phyloP scores from a whole-genome alignment of 139 green algal species.

The Chlorella sp. region DNA sequence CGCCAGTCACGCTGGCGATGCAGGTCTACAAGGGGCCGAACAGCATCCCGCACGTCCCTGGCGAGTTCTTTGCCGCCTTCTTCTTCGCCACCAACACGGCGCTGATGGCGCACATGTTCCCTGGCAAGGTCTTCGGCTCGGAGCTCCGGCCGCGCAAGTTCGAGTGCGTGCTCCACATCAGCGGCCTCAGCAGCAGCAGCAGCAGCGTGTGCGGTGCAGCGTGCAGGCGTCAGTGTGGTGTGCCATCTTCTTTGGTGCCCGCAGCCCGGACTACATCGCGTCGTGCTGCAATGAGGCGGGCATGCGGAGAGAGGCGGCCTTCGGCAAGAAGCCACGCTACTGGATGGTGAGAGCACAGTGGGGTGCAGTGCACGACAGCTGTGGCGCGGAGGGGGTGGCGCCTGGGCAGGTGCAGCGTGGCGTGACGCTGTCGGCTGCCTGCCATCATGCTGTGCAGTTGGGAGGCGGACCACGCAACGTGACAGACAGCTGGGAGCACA shows the following conservation, averaged over 20 bases:
- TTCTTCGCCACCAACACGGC: conserved; percentile 66
- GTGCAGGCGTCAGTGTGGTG: no score
- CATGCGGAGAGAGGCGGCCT: conserved; percentile 50
- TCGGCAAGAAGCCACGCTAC: conserved; percentile 46
- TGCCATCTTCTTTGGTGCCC: no score
- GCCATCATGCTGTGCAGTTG: no score
- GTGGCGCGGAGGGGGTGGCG: not conserved
- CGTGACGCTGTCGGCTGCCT: no score
- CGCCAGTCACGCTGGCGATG: conserved; percentile 25
- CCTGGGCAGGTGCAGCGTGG: no score
- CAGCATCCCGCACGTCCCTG: conserved; percentile 57
- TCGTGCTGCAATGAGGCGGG: conserved; percentile 65
- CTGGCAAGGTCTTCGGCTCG: conserved; percentile 58
- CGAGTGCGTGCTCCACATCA: conserved; percentile 46
- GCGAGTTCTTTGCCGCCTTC: conserved; percentile 73
- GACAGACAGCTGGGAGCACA: conserved; percentile 69
- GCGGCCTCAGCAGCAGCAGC: no score
- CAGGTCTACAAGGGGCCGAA: conserved; percentile 59
- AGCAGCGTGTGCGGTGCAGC: no score
- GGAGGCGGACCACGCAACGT: conserved; percentile 35
- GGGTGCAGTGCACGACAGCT: not conserved
- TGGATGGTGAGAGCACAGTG: conserved; percentile 39
- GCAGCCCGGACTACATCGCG: conserved; percentile 71
- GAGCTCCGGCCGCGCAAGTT: conserved; percentile 60
- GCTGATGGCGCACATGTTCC: conserved; percentile 55